Base-by-base conservation (phyloP, 208 protist genomes). In the Angomonas desouzai region DNA sequence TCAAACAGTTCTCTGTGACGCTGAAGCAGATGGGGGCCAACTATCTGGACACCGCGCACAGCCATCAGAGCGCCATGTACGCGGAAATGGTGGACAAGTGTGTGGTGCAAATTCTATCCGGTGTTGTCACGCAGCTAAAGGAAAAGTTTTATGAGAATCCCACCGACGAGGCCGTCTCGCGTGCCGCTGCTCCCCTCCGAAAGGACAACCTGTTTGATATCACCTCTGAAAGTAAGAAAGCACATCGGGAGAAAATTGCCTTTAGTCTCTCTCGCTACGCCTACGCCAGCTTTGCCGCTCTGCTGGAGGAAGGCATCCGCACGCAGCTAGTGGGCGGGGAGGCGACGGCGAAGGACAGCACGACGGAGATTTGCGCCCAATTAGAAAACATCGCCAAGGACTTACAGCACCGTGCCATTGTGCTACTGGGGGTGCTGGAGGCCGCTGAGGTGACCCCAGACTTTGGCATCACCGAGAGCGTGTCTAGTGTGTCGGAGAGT, bases 391-490 rank as follows among this genome's bases (percentile, higher is more conserved):
- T 49, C 11, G 73, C 77, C 33, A 64, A 65, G 60, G 61, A 62
- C 30, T 71, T 86, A 48, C 69, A 80, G 36, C 72, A 77, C 32
- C 83, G 80, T 43, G 78, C 66, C 36, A 68, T 86, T 47, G 47
- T 88, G 0, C 64, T 92, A n/a, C 66, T 81, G 3, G 86, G 86
- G 0, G 77, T 88, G 69, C 43, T 80, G n/a, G 74, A 85, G 51
- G 69, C 81, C 22, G 7, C 32, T 2, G 58, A 61, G 18, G 55
- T 78, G 4, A 62, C 65, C 32, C 29, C 38, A 16, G 66, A 59
- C 11, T 64, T 69, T 9, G 76, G 73, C 56, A 68, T 55, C 53
- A 70, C 62, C 51, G 32, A 62, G 29, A 64, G 53, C 62, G 56
- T 68, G 33, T 66, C 69, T n/a, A 48, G 49, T 22, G 74, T 81